Base-by-base conservation (phyloP, 1,284 basidiomycete species). In the Trichosporon sp. region DNA sequence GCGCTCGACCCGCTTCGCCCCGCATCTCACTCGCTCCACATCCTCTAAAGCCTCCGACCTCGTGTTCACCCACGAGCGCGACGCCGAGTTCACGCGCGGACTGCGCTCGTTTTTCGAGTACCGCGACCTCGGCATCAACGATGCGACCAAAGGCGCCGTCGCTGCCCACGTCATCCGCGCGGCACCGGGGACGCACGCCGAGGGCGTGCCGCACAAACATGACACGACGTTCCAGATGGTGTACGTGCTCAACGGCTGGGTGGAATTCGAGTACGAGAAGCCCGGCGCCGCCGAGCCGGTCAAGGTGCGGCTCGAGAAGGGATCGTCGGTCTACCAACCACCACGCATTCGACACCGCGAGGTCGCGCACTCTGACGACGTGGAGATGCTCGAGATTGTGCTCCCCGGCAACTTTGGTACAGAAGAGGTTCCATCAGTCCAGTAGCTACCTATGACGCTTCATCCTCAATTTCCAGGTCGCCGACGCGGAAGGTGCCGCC, bases 401-500 rank as follows among this genome's bases (percentile, higher is more conserved):
- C 48, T 67, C 19, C 70, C 70, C 0, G 70, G 70, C 2, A n/a
- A 68, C 63, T 71, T 71, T 48, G 67, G 63, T 8, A 68, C 48
- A 3, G 70, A 68, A 46, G 67, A 68, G 48, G 70, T 71, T 12
- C 16, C 31, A 11, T 63, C 59, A 10, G 59, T 63, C 32, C 59
- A 63, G 10, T 63, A n/a, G 19, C 21, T 63, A n/a, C n/a, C 21
- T 46, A 72, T 43, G 37, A n/a, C 32, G 71, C 71, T 35, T 70
- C 71, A 19, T 73, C 71, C 46, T 70, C 71, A 32, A 73, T 73
- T 67, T 73, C 71, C 4, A 68, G 68, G 26, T 65, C 65, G 5
- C 71, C 69, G 5, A 73, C 69, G 35, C 66, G 66, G 65, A 73
- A 73, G 11, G 43, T 70, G 54, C 43, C 46, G 0, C 71, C 71